Percentiles rank a stretch among this genome's conserved stretches.
Conservation (phyloP, 306 rosid genomes). For the Quercus variabilis region DNA sequence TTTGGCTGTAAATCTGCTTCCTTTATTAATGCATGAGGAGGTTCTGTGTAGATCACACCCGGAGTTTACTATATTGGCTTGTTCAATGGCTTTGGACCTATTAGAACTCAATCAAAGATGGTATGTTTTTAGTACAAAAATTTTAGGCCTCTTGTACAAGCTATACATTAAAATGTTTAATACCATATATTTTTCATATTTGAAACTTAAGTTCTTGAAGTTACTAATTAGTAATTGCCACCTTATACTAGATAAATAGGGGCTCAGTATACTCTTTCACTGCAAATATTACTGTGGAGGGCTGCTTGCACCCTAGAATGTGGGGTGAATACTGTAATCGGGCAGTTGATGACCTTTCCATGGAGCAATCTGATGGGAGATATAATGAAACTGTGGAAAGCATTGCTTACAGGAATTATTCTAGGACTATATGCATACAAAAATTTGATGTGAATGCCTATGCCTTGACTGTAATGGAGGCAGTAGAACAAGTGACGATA, state of each 20-base stretch:
- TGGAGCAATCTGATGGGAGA: neutral
- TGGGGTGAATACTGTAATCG: constrained; percentile 9
- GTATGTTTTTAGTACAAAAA: neutral
- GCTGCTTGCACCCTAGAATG: neutral
- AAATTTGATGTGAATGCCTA: neutral
- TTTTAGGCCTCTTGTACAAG: neutral
- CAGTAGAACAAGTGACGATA: neutral
- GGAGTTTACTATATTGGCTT: constrained; percentile 14
- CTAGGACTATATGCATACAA: neutral
- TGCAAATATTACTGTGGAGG: constrained; percentile 9
- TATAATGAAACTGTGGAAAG: neutral
- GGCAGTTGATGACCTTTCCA: neutral
- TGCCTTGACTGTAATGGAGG: neutral
- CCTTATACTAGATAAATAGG: neutral
- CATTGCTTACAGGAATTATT: neutral
- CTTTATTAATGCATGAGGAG: neutral
- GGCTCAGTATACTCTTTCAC: neutral
- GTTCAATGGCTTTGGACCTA: constrained; percentile 10
- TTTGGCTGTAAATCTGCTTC: neutral
- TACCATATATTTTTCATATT: too few species aligned
- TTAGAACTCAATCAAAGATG: constrained; percentile 11
- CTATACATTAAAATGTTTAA: neutral
- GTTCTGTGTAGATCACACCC: neutral
- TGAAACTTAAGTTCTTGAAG: too few species aligned
- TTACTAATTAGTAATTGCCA: neutral